Percentiles rank a stretch among this genome's conserved stretches.
Conservation (phyloP, 2,329 filamentous ascomycete species). For the Sclerotinia subarctica region DNA sequence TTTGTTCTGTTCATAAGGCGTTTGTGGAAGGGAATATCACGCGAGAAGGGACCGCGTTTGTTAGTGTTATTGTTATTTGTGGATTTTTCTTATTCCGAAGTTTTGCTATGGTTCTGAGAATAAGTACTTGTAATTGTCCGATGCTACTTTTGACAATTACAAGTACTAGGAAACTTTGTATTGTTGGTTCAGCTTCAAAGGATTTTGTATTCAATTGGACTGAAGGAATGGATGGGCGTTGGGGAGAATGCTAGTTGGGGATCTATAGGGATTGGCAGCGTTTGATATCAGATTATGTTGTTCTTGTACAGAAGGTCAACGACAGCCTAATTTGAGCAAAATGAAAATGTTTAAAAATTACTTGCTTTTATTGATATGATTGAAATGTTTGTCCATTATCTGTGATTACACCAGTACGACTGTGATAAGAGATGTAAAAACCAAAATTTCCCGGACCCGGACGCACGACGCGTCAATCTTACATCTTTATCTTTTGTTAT, state of each 20-base stretch:
- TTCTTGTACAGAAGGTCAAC: conserved; percentile 11
- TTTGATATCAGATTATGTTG: conserved; percentile 12
- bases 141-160: conserved; percentile 21
- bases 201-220: conserved; percentile 1
- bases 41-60: conserved; percentile 8
- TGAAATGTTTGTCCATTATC: background rate
- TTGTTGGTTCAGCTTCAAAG: background rate
- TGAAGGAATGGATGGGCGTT: conserved; percentile 5
- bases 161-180: conserved; percentile 3
- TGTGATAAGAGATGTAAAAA: too few species aligned
- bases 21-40: conserved; percentile 6
- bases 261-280: background rate
- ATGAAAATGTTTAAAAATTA: background rate
- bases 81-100: conserved; percentile 26
- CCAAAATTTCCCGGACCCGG: background rate
- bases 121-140: conserved; percentile 15
- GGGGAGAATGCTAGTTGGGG: background rate
- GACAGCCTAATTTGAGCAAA: background rate
- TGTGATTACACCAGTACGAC: background rate
- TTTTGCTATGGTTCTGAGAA: conserved; percentile 26
- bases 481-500: background rate
- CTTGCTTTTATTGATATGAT: background rate
- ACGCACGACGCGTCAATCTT: background rate
- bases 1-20: conserved; percentile 5
- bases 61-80: conserved; percentile 21